Conservation (phyloP, 2,329 filamentous ascomycete species). For the Zymoseptoria tritici region DNA sequence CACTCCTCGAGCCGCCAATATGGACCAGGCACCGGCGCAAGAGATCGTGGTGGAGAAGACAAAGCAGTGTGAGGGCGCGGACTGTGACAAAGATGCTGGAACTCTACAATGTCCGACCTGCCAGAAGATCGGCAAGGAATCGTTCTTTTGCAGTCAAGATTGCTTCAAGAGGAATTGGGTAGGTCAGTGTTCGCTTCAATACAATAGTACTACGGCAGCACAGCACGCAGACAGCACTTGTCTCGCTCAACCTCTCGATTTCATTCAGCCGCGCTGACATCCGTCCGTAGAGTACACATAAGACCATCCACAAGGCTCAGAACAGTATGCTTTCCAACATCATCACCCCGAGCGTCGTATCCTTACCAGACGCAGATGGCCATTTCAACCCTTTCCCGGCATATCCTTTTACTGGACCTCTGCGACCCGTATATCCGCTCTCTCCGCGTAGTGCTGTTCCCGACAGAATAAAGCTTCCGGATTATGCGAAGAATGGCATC, state of each 20-base stretch:
- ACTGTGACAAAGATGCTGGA: conserved; percentile 81
- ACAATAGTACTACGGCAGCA: neutral
- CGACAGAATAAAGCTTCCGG: conserved; percentile 71
- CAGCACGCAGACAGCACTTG: neutral
- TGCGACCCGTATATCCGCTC: conserved; percentile 68
- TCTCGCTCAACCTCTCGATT: neutral
- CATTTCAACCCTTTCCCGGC: conserved; percentile 87
- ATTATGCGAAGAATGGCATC: conserved; percentile 81
- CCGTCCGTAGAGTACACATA: conserved; percentile 63
- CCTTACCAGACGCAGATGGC: conserved; percentile 81
- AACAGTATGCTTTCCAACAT: conserved; percentile 62
- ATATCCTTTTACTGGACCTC: conserved; percentile 70
- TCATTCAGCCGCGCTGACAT: neutral
- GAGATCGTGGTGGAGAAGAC: conserved; percentile 37
- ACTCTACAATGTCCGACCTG: conserved; percentile 90
- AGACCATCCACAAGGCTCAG: conserved; percentile 74
- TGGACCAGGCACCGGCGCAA: conserved; percentile 29
- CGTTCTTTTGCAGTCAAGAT: conserved; percentile 95
- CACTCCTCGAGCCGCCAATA: conserved; percentile 3
- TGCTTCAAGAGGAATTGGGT: conserved; percentile 99
- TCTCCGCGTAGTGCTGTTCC: conserved; percentile 67
- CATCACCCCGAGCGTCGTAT: conserved; percentile 71
- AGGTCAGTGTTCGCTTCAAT: conserved; percentile 29
- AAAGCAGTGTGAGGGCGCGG: conserved; percentile 69
- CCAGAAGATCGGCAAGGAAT: conserved; percentile 80